Base-by-base conservation (phyloP, 1,284 basidiomycete species). In the Schizophyllum commune region DNA sequence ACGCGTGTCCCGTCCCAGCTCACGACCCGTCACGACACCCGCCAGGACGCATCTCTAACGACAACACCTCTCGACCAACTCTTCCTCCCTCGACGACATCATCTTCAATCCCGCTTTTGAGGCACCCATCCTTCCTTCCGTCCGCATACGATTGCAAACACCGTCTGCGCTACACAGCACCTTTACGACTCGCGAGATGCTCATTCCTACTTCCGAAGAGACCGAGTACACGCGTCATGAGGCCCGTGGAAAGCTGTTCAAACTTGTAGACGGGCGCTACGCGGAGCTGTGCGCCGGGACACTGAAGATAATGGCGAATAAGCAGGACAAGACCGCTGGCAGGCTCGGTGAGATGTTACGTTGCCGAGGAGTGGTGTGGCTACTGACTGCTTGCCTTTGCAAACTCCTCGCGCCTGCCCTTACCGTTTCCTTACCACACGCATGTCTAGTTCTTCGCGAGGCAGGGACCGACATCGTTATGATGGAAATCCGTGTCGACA, bases 181-280 rank as follows among this genome's bases (percentile, higher is more conserved):
- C 27, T 27, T 47, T 47, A 47, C 2, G 3, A 47, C 39, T 27
- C 27, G 27, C 27, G 27, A 27, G 4, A 47, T 47, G 39, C 39
- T 8, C 39, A 47, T 47, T 3, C 39, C 9, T 13, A 13, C 9
- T 47, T 17, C 39, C 9, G 95, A 98, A 73, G 95, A 98, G 72
- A 89, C 93, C 21, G 95, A 98, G 71, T 83, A 89, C 62, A 94
- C 91, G 1, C 75, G 94, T 55, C 86, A 89, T 72, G 90, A 92
- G 74, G 87, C 89, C 11, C 87, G 95, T 62, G 90, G 89, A 55
- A 97, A 96, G 76, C 76, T 98, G 34, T 96, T 86, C 71, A 76
- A 84, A 15, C 39, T 47, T 11, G 83, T 84, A 66, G 77, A 75
- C 62, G 83, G 69, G 39, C 39, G 39, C 39, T 47, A 47, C 39